Evolutionary conservation across 345 rosid species (phyloP), one percentile per base, ranked within the genome.

Genomic region (Rhizophora mangle): DNA sequence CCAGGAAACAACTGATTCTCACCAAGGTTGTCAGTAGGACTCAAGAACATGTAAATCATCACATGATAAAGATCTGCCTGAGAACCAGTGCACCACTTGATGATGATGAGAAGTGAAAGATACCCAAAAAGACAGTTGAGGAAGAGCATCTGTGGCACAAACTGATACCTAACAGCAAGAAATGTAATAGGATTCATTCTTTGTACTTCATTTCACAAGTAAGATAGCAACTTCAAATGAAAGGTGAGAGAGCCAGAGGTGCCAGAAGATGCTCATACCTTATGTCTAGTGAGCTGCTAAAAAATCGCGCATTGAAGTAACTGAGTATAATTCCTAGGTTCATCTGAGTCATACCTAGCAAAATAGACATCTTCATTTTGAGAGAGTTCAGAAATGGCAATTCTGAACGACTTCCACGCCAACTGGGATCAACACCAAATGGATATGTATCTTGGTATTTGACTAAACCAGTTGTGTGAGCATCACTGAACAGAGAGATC

Each of bases 401-500:
- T 77, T 94, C 98, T 31, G 97, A 22, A 67, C 98, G 97, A 82
- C 97, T 94, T 79, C 98, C 98, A 68, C 97, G 97, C 98, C 98
- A 94, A 70, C 95, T 89, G 63, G 98, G 98, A 87, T 94, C 98
- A 62, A 94, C 96, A 52, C 98, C 98, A 74, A 94, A 94, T 56
- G 98, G 96, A 79, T 91, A 91, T 55, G 96, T 80, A 81, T 85
- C 96, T 72, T 69, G 90, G 79, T 81, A 87, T 82, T 91, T 94
- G 64, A 91, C 51, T 79, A 94, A 82, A 75, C 98, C 98, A 68
- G 43, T 84, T 22, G 93, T 68, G 55, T 73, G 32, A 18, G 96
- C 96, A 84, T 94, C 95, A 63, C 98, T 94, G 85, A 52, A 56
- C 57, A 71, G 74, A 76, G 68, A 68, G 74, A 72, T 47, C 46